Conservation (phyloP, 164 flowering plant species). For the Buxus sempervirens region DNA sequence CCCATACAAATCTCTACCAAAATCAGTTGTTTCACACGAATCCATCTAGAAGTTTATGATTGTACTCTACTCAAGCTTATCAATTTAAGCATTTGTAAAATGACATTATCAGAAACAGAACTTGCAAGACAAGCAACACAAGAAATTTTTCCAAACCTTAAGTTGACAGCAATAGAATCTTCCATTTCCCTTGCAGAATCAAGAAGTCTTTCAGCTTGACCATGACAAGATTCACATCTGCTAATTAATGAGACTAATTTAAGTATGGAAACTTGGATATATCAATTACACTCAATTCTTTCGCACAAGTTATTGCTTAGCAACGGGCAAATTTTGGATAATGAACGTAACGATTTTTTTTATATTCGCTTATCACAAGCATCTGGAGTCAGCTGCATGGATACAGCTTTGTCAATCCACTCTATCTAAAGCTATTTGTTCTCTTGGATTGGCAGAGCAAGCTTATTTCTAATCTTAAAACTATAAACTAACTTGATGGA, state of each 20-base stretch:
- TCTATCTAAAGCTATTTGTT: too few species aligned
- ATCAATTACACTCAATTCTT: not conserved
- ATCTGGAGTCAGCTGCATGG: too few species aligned
- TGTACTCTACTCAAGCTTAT: not conserved
- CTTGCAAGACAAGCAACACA: not conserved
- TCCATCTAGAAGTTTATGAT: not conserved
- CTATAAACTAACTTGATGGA: not conserved
- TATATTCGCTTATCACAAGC: too few species aligned
- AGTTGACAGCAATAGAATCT: conserved; percentile 94
- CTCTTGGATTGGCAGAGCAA: too few species aligned
- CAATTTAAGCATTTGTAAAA: not conserved
- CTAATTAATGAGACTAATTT: conserved; percentile 9
- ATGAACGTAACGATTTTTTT: too few species aligned
- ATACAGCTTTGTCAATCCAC: too few species aligned
- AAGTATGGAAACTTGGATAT: not conserved
- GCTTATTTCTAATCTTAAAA: too few species aligned
- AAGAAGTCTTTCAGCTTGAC: conserved; percentile 96
- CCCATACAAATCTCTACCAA: not conserved
- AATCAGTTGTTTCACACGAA: not conserved
- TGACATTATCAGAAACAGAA: not conserved
- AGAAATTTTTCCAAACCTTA: conserved; percentile 46
- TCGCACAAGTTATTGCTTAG: not conserved
- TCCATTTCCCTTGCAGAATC: conserved; percentile 99
- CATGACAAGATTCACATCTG: conserved; percentile 99
- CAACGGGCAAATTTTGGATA: not conserved